Evolutionary conservation across 2,329 filamentous ascomycete genomes (phyloP).

Genomic region (Scytalidium lignicola): DNA sequence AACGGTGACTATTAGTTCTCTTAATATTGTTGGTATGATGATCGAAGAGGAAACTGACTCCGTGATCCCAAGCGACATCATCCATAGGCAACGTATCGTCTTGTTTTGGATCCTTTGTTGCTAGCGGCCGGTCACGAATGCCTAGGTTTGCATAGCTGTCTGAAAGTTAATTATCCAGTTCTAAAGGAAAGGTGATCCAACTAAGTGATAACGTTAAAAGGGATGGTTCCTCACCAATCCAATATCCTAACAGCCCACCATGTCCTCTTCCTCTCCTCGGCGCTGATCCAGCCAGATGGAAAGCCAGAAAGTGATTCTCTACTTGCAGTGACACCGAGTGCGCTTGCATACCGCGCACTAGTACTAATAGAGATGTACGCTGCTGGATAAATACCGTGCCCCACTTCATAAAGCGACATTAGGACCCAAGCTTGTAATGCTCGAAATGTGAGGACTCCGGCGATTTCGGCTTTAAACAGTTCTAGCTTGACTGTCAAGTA

Average conservation of each 20-base stretch:
- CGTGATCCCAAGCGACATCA: constrained; percentile 5
- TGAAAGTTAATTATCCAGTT: constrained; percentile 1
- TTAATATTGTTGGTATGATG: not conserved
- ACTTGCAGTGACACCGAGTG: constrained; percentile 6
- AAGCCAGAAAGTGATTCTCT: constrained; percentile 2
- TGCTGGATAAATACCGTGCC: constrained; percentile 1
- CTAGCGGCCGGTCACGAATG: not conserved
- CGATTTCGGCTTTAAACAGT: constrained; percentile 7
- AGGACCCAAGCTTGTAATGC: constrained; percentile 9
- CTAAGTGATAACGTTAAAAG: not conserved
- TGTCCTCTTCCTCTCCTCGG: constrained; percentile 1
- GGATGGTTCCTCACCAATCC: not conserved
- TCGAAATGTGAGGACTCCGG: constrained; percentile 1
- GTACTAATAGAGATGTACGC: constrained; percentile 1
- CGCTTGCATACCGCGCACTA: constrained; percentile 5
- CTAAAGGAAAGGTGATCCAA: not conserved
- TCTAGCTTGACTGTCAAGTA: constrained; percentile 9
- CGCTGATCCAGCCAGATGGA: no score
- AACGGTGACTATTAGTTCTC: no score
- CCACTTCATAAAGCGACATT: constrained; percentile 3
- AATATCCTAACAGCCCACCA: constrained; percentile 2
- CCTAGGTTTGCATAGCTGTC: constrained; percentile 4
- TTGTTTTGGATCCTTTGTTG: constrained; percentile 3
- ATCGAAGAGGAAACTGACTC: no score
- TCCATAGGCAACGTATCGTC: constrained; percentile 1